These are phyloP conservation scores for Dovyalis caffra DNA, from an alignment of 345 rosid species.

Conservation along the genomic window DNA sequence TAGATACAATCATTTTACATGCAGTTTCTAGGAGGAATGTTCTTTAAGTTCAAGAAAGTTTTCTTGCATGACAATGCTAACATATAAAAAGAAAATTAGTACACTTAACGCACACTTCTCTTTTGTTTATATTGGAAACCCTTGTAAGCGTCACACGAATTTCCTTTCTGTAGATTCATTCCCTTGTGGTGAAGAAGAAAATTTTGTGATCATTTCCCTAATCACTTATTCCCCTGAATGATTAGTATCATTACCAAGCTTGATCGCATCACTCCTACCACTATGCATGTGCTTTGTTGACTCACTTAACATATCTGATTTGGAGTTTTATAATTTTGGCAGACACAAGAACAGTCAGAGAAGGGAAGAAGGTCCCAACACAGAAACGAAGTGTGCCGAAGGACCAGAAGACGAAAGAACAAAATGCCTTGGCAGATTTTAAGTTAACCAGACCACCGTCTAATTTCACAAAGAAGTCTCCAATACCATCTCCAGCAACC, in stretches of 20 bases:
- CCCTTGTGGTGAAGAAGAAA: neutral
- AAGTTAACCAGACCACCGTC: slow-evolving; percentile 42
- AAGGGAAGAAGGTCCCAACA: neutral
- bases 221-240: neutral
- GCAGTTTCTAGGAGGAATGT: neutral
- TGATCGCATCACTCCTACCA: neutral
- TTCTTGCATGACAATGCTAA: neutral
- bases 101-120: neutral
- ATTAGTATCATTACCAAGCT: neutral
- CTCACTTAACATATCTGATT: neutral
- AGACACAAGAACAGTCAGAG: slow-evolving; percentile 6
- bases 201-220: too few relatives aligned
- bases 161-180: neutral
- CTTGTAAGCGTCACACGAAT: neutral
- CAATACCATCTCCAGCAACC: slow-evolving; percentile 33
- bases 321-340: neutral
- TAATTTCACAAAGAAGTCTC: slow-evolving; percentile 42
- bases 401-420: slow-evolving; percentile 2
- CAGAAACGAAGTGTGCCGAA: slow-evolving; percentile 2
- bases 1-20: neutral
- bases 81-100: neutral
- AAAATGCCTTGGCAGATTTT: neutral
- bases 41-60: neutral
- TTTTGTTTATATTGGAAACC: neutral
- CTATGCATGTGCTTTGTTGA: neutral